A percentile compares a stretch with the other conserved stretches of the same genome.
These are phyloP conservation scores for Sclerotinia trifoliorum DNA, from an alignment of 2,329 filamentous ascomycete species.

Conservation along the genomic window DNA sequence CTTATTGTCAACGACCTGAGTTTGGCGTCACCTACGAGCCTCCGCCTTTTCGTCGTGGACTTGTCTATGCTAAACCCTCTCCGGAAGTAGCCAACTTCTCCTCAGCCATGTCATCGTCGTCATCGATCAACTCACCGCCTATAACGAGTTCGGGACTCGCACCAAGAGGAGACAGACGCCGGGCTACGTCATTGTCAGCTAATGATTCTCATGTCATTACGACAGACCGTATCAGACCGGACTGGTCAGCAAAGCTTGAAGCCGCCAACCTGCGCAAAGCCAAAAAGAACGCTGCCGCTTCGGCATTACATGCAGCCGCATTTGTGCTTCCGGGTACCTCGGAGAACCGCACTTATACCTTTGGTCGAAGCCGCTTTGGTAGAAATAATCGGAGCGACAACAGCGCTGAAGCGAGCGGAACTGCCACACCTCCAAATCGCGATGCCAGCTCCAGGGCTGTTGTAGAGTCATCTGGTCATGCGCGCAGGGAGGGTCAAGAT, in stretches of 20 bases:
- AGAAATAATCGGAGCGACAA: constrained; percentile 36
- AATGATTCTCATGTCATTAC: constrained; percentile 84
- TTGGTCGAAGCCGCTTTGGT: constrained; percentile 36
- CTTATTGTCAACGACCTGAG: constrained; percentile 91
- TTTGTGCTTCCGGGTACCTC: constrained; percentile 63
- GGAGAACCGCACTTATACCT: constrained; percentile 38
- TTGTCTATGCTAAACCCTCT: constrained; percentile 62
- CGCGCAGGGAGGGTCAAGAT: constrained; percentile 38
- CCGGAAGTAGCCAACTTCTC: constrained; percentile 52
- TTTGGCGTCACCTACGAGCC: constrained; percentile 95
- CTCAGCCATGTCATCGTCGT: constrained; percentile 83
- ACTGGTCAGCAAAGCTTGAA: constrained; percentile 89
- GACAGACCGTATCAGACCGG: constrained; percentile 86
- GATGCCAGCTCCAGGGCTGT: constrained; percentile 33
- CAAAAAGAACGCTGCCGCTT: constrained; percentile 85
- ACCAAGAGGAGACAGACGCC: constrained; percentile 45
- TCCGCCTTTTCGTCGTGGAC: constrained; percentile 81
- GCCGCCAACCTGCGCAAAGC: constrained; percentile 82
- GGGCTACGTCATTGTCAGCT: constrained; percentile 73
- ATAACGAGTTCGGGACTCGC: constrained; percentile 30
- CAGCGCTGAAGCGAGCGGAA: constrained; percentile 38
- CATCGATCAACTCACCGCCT: constrained; percentile 66
- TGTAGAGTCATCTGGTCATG: constrained; percentile 33
- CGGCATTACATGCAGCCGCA: constrained; percentile 46
- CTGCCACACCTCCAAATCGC: constrained; percentile 33